A percentile compares a stretch with the other conserved stretches of the same genome.
phyloP scores from a whole-genome alignment of 345 rosid genomes.

The Acer campestre region DNA sequence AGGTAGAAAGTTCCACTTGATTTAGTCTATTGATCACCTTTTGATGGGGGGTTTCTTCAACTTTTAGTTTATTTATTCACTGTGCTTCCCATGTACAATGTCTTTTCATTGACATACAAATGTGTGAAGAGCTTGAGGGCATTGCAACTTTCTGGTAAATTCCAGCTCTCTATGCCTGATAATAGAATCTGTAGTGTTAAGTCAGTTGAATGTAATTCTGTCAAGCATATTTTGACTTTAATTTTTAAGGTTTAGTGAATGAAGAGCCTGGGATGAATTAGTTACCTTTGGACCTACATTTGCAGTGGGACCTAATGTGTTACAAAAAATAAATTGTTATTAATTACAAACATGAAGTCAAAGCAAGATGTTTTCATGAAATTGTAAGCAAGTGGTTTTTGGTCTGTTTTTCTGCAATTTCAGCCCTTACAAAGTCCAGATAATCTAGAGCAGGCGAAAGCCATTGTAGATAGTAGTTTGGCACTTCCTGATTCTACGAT shows the following conservation, averaged over 20 bases:
- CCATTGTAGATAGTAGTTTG: constrained; percentile 37
- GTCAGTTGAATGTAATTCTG: no score
- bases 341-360: not conserved
- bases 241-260: not conserved
- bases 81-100: not conserved
- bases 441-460: constrained; percentile 58
- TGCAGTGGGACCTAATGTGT: not conserved
- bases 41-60: not conserved
- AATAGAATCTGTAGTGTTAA: not conserved
- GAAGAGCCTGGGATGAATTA: not conserved
- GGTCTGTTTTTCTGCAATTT: constrained; percentile 13
- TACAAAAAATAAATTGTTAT: not conserved
- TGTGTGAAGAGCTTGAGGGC: no score
- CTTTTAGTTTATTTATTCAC: not conserved
- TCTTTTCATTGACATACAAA: not conserved
- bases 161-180: no score
- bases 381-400: constrained; percentile 8
- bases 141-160: no score
- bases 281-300: not conserved
- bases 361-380: not conserved
- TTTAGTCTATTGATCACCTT: no score
- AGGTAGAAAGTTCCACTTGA: no score
- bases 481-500: constrained; percentile 27
- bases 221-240: not conserved
- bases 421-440: constrained; percentile 56